These are phyloP conservation scores for Penicillium tannophilum DNA, from an alignment of 495 filamentous ascomycete genomes.

Conservation along the genomic window DNA sequence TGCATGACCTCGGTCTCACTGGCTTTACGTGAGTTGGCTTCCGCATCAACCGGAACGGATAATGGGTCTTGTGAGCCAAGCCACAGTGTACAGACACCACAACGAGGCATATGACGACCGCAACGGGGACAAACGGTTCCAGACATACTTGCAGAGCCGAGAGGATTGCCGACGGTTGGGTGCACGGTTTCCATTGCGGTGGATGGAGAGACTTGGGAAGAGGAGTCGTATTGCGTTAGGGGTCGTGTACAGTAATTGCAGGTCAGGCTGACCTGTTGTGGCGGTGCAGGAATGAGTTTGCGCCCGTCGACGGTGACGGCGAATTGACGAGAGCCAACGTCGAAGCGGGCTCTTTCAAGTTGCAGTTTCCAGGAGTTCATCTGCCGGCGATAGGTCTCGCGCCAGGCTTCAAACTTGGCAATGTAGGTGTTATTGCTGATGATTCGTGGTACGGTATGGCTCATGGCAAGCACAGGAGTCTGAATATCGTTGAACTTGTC, in stretches of 20 bases:
- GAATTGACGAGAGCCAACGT: slow-evolving; percentile 59
- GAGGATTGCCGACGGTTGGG: slow-evolving; percentile 39
- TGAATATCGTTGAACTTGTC: slow-evolving; percentile 85
- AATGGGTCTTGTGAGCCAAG: slow-evolving; percentile 78
- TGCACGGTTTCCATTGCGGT: slow-evolving; percentile 39
- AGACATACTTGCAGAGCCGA: slow-evolving; percentile 41
- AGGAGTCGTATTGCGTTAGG: slow-evolving; percentile 46
- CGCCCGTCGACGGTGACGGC: slow-evolving; percentile 63
- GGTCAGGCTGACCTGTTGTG: slow-evolving; percentile 76
- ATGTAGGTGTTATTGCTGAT: slow-evolving; percentile 60
- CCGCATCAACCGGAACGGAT: slow-evolving; percentile 53
- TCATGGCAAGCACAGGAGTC: slow-evolving; percentile 82
- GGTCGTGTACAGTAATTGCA: slow-evolving; percentile 79
- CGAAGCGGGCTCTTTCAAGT: slow-evolving; percentile 63
- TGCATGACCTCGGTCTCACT: slow-evolving; percentile 44
- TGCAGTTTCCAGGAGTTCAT: slow-evolving; percentile 77
- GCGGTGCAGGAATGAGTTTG: slow-evolving; percentile 63
- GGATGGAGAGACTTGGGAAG: slow-evolving; percentile 38
- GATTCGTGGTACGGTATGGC: slow-evolving; percentile 78
- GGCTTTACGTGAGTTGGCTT: slow-evolving; percentile 32
- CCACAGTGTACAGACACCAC: slow-evolving; percentile 82
- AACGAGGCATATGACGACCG: slow-evolving; percentile 84
- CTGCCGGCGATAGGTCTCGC: slow-evolving; percentile 75
- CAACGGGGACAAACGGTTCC: slow-evolving; percentile 78
- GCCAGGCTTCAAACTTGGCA: slow-evolving; percentile 74